Evolutionary conservation across 2,329 filamentous ascomycete species (phyloP).

Genomic region (Trichothecium roseum): DNA sequence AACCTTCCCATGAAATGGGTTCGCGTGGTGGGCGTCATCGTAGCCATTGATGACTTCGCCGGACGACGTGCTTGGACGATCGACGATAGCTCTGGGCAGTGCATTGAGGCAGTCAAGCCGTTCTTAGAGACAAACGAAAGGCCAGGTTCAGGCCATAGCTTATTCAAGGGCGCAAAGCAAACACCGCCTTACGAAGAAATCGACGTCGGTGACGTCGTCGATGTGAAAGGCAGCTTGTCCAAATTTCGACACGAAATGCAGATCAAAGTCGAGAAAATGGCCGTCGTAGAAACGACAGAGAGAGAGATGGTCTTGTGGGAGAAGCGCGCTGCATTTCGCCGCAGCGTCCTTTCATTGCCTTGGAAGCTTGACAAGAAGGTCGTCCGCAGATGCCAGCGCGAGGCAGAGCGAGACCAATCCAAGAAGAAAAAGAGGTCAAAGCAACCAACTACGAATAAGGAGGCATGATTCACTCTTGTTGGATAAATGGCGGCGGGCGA

Average conservation of each 20-base stretch:
- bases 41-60: constrained; percentile 45
- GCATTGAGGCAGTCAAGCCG: constrained; percentile 33
- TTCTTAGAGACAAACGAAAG: constrained; percentile 2
- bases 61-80: constrained; percentile 42
- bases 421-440: constrained; percentile 1
- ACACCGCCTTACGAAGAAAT: constrained; percentile 18
- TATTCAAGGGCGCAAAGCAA: not conserved
- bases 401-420: constrained; percentile 26
- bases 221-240: constrained; percentile 43
- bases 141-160: not conserved
- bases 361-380: constrained; percentile 44
- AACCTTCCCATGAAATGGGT: constrained; percentile 74
- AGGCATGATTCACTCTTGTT: too few species aligned
- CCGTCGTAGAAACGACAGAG: constrained; percentile 37
- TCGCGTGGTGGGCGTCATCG: constrained; percentile 59
- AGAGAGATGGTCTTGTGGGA: constrained; percentile 51
- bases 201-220: constrained; percentile 43
- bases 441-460: not conserved
- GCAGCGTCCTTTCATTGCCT: constrained; percentile 36
- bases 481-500: too few species aligned
- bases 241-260: constrained; percentile 38
- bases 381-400: constrained; percentile 37
- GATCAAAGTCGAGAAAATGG: constrained; percentile 40
- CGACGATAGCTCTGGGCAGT: constrained; percentile 55
- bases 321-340: constrained; percentile 38